phyloP scores from a whole-genome alignment of 345 rosid species.

The Carallia pectinifolia region DNA sequence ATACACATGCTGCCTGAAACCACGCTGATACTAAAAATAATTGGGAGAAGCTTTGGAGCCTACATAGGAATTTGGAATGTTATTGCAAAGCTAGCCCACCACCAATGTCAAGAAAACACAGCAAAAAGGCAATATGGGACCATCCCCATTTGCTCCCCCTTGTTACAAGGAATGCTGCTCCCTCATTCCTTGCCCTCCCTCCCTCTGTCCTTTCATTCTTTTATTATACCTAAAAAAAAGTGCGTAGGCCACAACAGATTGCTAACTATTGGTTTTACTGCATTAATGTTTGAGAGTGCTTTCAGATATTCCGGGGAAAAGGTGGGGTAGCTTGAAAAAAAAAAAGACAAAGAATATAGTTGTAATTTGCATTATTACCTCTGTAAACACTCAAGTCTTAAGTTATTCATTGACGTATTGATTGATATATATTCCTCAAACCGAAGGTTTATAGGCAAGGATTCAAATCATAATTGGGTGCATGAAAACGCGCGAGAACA shows the following conservation, averaged over 20 bases:
- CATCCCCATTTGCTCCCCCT: slow-evolving; percentile 45
- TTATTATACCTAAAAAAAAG: not conserved
- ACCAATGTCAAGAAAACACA: not conserved
- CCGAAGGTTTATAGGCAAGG: no score
- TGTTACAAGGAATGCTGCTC: slow-evolving; percentile 41
- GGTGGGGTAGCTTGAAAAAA: no score
- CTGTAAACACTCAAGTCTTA: no score
- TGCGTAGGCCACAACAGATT: slow-evolving; percentile 2
- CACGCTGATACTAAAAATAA: slow-evolving; percentile 8
- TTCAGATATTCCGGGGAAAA: no score
- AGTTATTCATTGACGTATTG: no score
- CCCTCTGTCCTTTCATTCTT: not conserved
- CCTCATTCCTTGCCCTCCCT: not conserved
- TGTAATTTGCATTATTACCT: no score
- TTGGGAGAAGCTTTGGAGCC: slow-evolving; percentile 1
- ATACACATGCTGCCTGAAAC: not conserved
- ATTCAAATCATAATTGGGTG: no score
- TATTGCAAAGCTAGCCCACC: not conserved
- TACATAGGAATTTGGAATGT: not conserved
- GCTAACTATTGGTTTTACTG: not conserved
- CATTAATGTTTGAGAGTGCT: not conserved
- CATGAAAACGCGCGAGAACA: no score
- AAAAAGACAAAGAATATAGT: no score
- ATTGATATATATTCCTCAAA: no score
- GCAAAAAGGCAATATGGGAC: slow-evolving; percentile 30